Conservation (phyloP, 176 grass and related monocot species). For the Bothriochloa decipiens region DNA sequence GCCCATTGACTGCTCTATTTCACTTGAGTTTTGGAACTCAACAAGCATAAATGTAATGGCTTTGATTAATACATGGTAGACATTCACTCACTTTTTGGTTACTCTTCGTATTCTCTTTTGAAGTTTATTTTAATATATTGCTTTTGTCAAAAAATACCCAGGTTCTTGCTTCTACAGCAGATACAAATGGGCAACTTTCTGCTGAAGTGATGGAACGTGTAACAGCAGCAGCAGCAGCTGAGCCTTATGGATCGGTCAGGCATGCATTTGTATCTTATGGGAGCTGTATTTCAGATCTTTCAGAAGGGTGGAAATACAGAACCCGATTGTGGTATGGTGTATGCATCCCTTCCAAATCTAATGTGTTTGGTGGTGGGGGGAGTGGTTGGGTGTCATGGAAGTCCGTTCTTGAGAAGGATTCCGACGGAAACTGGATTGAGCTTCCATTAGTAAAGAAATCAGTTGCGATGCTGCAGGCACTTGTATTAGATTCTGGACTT, state of each 20-base stretch:
- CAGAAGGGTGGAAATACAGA: constrained; percentile 94
- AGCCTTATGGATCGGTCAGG: constrained; percentile 94
- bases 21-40: constrained; percentile 11
- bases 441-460: constrained; percentile 96
- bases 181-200: constrained; percentile 98
- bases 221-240: constrained; percentile 93
- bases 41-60: background rate
- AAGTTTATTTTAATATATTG: constrained; percentile 40
- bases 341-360: constrained; percentile 71
- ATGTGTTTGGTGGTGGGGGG: constrained; percentile 83
- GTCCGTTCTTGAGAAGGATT: constrained; percentile 77
- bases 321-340: constrained; percentile 97
- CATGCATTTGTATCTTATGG: constrained; percentile 98
- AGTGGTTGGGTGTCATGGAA: constrained; percentile 80
- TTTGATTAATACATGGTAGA: background rate
- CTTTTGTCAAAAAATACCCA: constrained; percentile 39
- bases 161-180: constrained; percentile 95
- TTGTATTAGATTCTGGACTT: constrained; percentile 95
- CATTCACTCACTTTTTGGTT: background rate
- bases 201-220: constrained; percentile 91
- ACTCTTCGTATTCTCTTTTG: constrained; percentile 11
- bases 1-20: background rate
- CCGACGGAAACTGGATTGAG: constrained; percentile 84
- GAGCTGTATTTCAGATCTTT: constrained; percentile 79
- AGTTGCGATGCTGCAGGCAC: constrained; percentile 85